Evolutionary conservation across 2,329 filamentous ascomycete genomes (phyloP).

Genomic region (Rhynchosporium secalis): DNA sequence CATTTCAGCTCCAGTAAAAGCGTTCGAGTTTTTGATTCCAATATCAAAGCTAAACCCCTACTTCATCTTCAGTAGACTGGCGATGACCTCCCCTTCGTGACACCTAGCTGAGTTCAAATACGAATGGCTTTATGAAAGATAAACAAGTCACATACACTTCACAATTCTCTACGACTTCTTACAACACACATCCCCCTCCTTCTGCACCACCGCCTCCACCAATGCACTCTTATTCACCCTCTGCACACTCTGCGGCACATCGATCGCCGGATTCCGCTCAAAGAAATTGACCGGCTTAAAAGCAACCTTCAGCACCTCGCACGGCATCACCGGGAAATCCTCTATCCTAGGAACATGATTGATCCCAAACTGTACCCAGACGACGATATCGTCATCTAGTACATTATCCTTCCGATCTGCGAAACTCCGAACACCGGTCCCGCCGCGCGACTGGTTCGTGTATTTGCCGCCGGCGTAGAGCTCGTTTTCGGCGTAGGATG

Average conservation of each 20-base stretch:
- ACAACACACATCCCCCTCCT: conserved; percentile 31
- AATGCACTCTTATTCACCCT: conserved; percentile 43
- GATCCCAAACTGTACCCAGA: conserved; percentile 60
- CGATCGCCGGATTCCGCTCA: conserved; percentile 51
- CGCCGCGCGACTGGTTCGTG: conserved; percentile 57
- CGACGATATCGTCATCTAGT: conserved; percentile 54
- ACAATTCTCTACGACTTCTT: conserved; percentile 18
- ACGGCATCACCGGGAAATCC: conserved; percentile 70
- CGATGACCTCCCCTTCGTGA: no score
- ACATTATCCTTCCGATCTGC: conserved; percentile 50
- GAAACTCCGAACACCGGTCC: conserved; percentile 56
- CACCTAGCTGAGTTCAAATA: no score
- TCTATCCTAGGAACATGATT: conserved; percentile 65
- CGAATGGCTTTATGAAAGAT: no score
- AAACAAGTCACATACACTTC: no score
- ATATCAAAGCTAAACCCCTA: no score
- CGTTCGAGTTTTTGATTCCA: no score
- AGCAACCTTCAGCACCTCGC: conserved; percentile 53
- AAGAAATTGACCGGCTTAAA: conserved; percentile 56
- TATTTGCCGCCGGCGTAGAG: conserved; percentile 55
- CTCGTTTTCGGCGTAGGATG: conserved; percentile 53
- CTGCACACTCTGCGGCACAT: conserved; percentile 50
- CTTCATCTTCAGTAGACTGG: no score
- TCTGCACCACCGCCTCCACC: conserved; percentile 26
- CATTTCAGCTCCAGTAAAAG: no score